Conservation (phyloP, 768 basidiomycete species). For the Coprinopsis strossmayeri region DNA sequence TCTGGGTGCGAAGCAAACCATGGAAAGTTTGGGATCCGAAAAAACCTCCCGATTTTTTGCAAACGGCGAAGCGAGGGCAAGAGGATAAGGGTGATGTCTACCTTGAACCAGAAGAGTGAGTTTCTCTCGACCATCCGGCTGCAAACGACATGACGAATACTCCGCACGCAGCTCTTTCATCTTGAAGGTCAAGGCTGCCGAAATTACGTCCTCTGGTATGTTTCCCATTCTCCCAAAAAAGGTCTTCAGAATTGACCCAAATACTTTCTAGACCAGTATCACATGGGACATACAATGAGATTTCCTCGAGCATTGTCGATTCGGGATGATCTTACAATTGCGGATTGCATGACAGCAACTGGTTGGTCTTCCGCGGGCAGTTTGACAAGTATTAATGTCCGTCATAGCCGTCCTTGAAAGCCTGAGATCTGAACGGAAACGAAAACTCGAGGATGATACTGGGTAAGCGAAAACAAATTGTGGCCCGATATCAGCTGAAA, state of each 20-base stretch:
- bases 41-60: slow-evolving; percentile 63
- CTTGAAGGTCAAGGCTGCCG: slow-evolving; percentile 88
- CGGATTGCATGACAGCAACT: slow-evolving; percentile 68
- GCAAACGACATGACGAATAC: neutral
- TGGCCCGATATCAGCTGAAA: too few relatives aligned
- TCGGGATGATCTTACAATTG: slow-evolving; percentile 67
- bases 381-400: neutral
- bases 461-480: too few relatives aligned
- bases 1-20: slow-evolving; percentile 74
- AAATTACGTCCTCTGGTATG: slow-evolving; percentile 71
- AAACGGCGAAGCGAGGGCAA: slow-evolving; percentile 49
- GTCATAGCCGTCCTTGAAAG: slow-evolving; percentile 51
- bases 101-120: slow-evolving; percentile 83
- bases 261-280: slow-evolving; percentile 61
- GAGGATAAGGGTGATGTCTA: slow-evolving; percentile 91
- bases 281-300: slow-evolving; percentile 83
- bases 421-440: slow-evolving; percentile 59
- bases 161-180: slow-evolving; percentile 75
- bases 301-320: slow-evolving; percentile 85
- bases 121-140: neutral
- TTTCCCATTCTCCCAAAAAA: neutral
- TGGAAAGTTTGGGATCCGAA: slow-evolving; percentile 81
- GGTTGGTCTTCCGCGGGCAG: slow-evolving; percentile 29
- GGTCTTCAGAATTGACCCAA: slow-evolving; percentile 7
- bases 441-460: slow-evolving; percentile 62